Conservation (phyloP, 2,329 filamentous ascomycete species). For the Aspergillus sp. region DNA sequence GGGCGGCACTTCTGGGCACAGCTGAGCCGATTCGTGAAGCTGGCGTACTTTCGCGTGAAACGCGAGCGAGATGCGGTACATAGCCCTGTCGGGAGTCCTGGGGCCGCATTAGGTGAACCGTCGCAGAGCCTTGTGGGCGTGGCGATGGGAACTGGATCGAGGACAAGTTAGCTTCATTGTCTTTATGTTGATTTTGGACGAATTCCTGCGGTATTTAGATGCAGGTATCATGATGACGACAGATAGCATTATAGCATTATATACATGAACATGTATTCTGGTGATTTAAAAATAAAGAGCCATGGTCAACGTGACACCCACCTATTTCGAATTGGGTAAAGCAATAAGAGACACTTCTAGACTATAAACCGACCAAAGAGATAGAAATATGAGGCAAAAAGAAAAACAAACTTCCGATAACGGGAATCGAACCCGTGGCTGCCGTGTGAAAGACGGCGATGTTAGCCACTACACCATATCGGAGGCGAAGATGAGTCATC, state of each 20-base stretch:
- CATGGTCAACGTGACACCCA: too few relatives aligned
- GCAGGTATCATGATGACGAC: neutral
- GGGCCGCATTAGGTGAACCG: conserved; percentile 21
- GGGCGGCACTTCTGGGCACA: conserved; percentile 90
- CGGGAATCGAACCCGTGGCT: conserved; percentile 15
- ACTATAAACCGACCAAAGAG: too few relatives aligned
- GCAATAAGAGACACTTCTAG: too few relatives aligned
- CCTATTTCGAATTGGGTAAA: too few relatives aligned
- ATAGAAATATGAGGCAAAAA: neutral
- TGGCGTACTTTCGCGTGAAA: conserved; percentile 77
- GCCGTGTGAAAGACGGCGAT: conserved; percentile 14
- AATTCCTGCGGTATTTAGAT: neutral
- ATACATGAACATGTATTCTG: neutral
- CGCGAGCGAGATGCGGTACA: conserved; percentile 52
- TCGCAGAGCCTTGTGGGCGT: conserved; percentile 37
- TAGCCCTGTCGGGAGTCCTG: conserved; percentile 22
- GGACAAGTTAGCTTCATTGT: conserved; percentile 19
- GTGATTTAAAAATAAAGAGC: neutral
- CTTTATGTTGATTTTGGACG: neutral
- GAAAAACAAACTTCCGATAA: conserved; percentile 5
- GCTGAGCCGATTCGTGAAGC: conserved; percentile 81
- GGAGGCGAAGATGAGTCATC: too few relatives aligned
- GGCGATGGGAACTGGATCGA: conserved; percentile 30
- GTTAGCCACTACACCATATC: conserved; percentile 14
- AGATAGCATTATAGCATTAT: neutral